Evolutionary conservation across 257 asterid genomes (phyloP).

Genomic region (Gentiana dahurica): DNA sequence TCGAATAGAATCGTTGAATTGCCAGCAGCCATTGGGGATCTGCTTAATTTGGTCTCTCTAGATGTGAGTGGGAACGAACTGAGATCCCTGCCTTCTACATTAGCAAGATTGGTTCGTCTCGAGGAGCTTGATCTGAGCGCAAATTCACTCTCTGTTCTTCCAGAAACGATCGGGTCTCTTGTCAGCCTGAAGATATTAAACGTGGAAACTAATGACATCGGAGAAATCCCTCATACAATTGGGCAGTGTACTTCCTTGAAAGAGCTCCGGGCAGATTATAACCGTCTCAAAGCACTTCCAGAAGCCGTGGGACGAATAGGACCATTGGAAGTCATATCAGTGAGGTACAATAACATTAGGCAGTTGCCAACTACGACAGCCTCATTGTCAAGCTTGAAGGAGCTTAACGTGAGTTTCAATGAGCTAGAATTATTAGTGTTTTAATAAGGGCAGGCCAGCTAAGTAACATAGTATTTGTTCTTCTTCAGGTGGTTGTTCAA

Average conservation of each 20-base stretch:
- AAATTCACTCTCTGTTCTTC: constrained; percentile 49
- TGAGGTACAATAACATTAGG: constrained; percentile 62
- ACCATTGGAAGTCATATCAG: constrained; percentile 61
- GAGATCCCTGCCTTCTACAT: constrained; percentile 44
- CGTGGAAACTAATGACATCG: constrained; percentile 64
- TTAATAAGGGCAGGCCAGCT: constrained; percentile 1
- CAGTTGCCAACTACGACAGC: constrained; percentile 83
- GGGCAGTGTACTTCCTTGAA: constrained; percentile 54
- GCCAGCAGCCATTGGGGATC: constrained; percentile 66
- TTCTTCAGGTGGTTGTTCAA: constrained; percentile 61
- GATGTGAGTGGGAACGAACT: constrained; percentile 66
- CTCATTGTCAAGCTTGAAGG: constrained; percentile 48
- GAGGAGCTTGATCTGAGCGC: constrained; percentile 84
- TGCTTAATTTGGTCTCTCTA: constrained; percentile 53
- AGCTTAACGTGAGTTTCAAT: constrained; percentile 73
- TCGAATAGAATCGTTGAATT: constrained; percentile 43
- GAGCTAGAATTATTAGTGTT: constrained; percentile 27
- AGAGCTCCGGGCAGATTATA: constrained; percentile 72
- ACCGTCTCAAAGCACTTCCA: constrained; percentile 76
- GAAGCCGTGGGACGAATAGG: constrained; percentile 75
- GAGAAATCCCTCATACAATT: constrained; percentile 75
- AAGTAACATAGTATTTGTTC: constrained; percentile 11
- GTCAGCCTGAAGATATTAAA: constrained; percentile 51
- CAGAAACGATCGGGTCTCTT: constrained; percentile 63
- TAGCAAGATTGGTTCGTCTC: constrained; percentile 44